Evolutionary conservation across 176 grass and related monocot genomes (phyloP).

Genomic region (Oryza glumipatula): DNA sequence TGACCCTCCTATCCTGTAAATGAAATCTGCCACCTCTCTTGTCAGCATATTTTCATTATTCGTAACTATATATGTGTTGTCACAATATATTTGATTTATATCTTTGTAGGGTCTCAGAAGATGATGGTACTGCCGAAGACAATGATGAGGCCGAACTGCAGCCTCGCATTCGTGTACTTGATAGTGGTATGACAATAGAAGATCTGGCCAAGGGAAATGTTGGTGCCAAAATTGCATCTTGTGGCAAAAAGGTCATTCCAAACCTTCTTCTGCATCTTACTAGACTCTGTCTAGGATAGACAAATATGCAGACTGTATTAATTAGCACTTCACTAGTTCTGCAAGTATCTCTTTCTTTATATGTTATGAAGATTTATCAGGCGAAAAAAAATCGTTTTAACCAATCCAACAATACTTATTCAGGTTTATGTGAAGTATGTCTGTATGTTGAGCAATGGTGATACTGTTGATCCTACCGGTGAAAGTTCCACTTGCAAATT

Average conservation of each 20-base stretch:
- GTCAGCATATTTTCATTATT: background rate
- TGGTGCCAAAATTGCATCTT: background rate
- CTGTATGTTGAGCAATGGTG: background rate
- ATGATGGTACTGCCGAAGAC: background rate
- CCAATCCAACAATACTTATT: background rate
- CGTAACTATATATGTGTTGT: background rate
- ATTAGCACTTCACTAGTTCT: background rate
- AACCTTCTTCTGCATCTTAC: background rate
- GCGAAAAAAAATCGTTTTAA: background rate
- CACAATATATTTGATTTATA: background rate
- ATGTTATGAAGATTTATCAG: no score
- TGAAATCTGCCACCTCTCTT: background rate
- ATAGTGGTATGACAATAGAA: background rate
- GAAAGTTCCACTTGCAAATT: background rate
- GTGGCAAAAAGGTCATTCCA: constrained; percentile 5
- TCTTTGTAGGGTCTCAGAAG: background rate
- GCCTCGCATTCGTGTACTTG: background rate
- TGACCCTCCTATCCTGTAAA: background rate
- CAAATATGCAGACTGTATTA: background rate
- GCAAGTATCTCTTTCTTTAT: background rate
- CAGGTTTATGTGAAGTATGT: constrained; percentile 12
- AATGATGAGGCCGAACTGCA: background rate
- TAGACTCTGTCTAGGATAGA: no score
- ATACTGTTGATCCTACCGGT: background rate
- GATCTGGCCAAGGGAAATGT: background rate